Evolutionary conservation across 148 eudicot species (phyloP).

Genomic region (Silene uniflora): DNA sequence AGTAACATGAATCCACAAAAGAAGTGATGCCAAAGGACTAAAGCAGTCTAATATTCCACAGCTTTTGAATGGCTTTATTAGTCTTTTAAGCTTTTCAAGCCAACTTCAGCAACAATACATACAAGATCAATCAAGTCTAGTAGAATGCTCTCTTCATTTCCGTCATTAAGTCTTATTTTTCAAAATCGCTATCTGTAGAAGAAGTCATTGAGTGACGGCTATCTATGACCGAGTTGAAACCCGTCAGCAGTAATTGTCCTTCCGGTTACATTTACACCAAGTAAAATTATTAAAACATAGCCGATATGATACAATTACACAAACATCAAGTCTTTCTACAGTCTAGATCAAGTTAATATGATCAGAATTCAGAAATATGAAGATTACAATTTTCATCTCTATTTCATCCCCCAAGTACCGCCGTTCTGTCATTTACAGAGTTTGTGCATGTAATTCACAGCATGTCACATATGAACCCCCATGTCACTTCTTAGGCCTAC

Average conservation of each 20-base stretch:
- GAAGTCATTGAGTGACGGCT: neutral
- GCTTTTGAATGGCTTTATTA: neutral
- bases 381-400: neutral
- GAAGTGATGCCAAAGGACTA: conserved; percentile 3
- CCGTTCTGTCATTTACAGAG: neutral
- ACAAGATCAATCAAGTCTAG: neutral
- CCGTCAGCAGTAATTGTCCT: neutral
- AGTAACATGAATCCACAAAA: conserved; percentile 10
- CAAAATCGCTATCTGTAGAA: too few species aligned
- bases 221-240: too few species aligned
- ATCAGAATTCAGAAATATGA: neutral
- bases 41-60: conserved; percentile 6
- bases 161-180: too few species aligned
- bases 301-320: neutral
- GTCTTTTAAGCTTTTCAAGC: neutral
- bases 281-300: neutral
- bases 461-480: neutral
- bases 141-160: too few species aligned
- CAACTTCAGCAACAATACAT: neutral
- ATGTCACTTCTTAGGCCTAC: neutral
- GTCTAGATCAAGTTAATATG: neutral
- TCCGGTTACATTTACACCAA: too few species aligned
- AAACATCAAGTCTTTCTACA: neutral
- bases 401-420: neutral
- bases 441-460: neutral